Base-by-base conservation (phyloP, 495 filamentous ascomycete genomes). In the Viridothelium virens region DNA sequence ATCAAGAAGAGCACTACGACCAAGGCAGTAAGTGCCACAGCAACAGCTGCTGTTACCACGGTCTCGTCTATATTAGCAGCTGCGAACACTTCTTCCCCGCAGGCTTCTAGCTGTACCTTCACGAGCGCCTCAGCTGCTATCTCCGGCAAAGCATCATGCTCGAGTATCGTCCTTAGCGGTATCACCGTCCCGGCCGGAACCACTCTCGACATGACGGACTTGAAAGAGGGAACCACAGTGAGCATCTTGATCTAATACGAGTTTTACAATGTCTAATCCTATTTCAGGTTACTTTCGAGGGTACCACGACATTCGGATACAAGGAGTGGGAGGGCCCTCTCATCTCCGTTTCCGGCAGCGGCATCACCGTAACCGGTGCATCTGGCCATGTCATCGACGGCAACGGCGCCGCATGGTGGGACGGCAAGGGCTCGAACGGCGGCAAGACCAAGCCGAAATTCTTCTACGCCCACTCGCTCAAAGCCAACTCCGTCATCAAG, bases 381-480 rank as follows among this genome's bases (percentile, higher is more conserved):
- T 66, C 69, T 36, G 79, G 76, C 34, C 71, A 72, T 46, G 70
- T 79, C 38, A 74, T 84, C 64, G 76, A 84, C 70, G 79, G 80
- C 38, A 74, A 77, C 18, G 82, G 82, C 4, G 73, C 77, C 5
- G 74, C 74, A 59, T 84, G 80, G 77, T 85, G 82, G 83, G 83
- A 85, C 68, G 70, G 75, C 62, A 66, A 82, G 71, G 82, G 82
- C 36, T 76, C 70, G 50, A 83, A 84, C 70, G 82, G 83, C 56
- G 83, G 82, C 66, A 82, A 81, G 75, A 82, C 74, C 16, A 85
- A 84, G 78, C 81, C 82, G 38, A 83, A 83, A 75, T 84, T 85
- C 73, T 83, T 85, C 75, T 79, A 80, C 65, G 82, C 80, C 34
- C 81, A 85, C 67, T 69, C 47, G 3, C 46, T 70, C 9, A 16